A percentile compares a stretch with the other conserved stretches of the same genome.
Evolutionary conservation across 306 rosid species (phyloP).

Genomic region (Cucurbita argyrosperma): DNA sequence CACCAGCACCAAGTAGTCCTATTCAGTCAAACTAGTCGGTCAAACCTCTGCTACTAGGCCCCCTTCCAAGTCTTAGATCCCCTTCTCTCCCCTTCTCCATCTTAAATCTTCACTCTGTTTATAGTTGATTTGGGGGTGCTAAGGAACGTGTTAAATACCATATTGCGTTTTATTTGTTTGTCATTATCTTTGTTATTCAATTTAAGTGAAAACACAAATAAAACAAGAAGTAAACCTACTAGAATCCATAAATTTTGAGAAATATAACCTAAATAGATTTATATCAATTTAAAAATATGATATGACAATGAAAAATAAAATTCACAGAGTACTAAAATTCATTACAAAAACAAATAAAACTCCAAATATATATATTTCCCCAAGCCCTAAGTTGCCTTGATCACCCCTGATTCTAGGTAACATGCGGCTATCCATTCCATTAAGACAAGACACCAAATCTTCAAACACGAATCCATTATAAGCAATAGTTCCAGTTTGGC

Average conservation of each 20-base stretch:
- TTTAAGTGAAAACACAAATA: background rate
- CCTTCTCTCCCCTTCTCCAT: background rate
- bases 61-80: too few relatives aligned
- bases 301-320: background rate
- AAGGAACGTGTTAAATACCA: background rate
- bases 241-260: background rate
- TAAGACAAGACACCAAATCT: background rate
- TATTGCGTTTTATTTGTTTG: background rate
- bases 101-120: background rate
- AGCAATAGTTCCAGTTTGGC: background rate
- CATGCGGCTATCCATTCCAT: background rate
- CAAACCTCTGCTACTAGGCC: too few relatives aligned
- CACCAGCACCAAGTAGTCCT: too few relatives aligned
- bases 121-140: background rate
- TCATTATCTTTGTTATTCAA: background rate
- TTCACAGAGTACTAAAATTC: background rate
- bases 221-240: background rate
- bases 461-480: background rate
- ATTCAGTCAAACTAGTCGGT: too few relatives aligned
- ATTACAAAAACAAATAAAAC: background rate
- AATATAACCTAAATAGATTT: background rate
- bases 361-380: background rate
- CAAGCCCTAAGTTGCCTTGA: background rate
- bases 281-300: background rate
- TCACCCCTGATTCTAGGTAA: background rate